phyloP scores from a whole-genome alignment of 2,329 filamentous ascomycete genomes.

The Colletotrichum sp. region DNA sequence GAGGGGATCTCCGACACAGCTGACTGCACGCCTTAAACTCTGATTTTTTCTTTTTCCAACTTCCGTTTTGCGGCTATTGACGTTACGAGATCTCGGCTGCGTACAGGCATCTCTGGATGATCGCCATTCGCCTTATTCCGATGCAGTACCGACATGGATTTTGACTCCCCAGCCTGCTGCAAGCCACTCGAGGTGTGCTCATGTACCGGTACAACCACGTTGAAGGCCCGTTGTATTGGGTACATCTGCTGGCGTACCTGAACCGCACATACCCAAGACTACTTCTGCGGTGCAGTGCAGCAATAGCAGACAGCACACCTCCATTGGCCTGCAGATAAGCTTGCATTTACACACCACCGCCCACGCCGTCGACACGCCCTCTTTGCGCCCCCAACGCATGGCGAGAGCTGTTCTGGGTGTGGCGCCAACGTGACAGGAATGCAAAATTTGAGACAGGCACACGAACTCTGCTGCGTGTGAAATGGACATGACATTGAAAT shows the following conservation, averaged over 20 bases:
- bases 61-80: background rate
- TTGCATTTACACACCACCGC: background rate
- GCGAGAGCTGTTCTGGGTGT: background rate
- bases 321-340: background rate
- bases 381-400: background rate
- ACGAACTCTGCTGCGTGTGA: background rate
- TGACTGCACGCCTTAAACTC: background rate
- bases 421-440: background rate
- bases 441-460: background rate
- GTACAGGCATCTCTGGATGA: background rate
- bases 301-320: background rate
- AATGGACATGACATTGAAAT: background rate
- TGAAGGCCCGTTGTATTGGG: background rate
- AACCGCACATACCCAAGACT: background rate
- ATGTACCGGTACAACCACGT: background rate
- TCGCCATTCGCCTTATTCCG: constrained; percentile 11
- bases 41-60: background rate
- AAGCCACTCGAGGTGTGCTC: background rate
- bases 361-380: background rate
- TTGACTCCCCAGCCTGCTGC: background rate
- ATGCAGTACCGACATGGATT: constrained; percentile 4
- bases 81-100: background rate
- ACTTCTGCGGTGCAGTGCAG: background rate
- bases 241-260: background rate
- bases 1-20: background rate